phyloP scores from a whole-genome alignment of 257 asterid species.

The Agastache rugosa region DNA sequence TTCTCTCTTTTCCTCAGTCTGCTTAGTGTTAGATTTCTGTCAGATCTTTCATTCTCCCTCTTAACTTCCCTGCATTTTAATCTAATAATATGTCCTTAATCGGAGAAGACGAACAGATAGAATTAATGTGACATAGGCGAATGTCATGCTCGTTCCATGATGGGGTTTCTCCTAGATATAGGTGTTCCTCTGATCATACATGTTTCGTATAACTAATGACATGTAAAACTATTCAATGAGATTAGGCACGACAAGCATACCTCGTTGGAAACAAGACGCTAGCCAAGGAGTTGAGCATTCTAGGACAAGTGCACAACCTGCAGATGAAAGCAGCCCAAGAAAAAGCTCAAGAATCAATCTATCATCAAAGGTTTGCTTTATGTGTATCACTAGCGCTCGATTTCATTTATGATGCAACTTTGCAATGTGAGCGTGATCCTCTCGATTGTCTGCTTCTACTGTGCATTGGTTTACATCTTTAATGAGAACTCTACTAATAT shows the following conservation, averaged over 20 bases:
- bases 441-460: neutral
- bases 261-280: constrained; percentile 76
- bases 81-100: too few species aligned
- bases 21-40: neutral
- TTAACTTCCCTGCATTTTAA: neutral
- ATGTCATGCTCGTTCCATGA: neutral
- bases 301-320: constrained; percentile 80
- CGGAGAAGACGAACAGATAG: neutral
- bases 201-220: constrained; percentile 10
- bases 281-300: constrained; percentile 79
- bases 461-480: neutral
- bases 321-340: constrained; percentile 75
- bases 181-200: neutral
- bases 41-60: neutral
- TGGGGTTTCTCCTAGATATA: neutral
- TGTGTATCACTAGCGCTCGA: neutral
- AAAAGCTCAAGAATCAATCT: constrained; percentile 73
- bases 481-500: constrained; percentile 1
- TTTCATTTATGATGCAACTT: neutral
- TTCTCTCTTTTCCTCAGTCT: neutral
- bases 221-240: constrained; percentile 33
- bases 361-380: constrained; percentile 66
- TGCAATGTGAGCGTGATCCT: neutral
- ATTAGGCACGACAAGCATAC: constrained; percentile 82
- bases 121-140: neutral